Evolutionary conservation across 106 monocot species (phyloP).

Genomic region (Allium sativum): DNA sequence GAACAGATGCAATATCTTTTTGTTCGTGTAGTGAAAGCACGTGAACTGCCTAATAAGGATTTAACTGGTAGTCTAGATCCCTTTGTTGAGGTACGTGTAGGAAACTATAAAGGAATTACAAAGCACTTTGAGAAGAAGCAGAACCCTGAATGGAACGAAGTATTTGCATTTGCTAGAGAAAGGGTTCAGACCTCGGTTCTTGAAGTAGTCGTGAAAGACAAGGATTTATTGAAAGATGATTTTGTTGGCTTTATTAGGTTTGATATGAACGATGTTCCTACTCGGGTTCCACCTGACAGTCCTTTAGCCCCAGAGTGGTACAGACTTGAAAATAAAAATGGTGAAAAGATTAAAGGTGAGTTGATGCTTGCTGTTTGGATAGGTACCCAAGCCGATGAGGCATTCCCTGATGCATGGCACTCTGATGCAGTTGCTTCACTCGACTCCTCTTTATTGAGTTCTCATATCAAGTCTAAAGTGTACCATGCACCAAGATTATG

Average conservation of each 20-base stretch:
- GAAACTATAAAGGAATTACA: conserved; percentile 45
- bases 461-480: conserved; percentile 26
- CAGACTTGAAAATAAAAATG: conserved; percentile 19
- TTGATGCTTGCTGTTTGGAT: conserved; percentile 54
- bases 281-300: conserved; percentile 17
- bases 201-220: conserved; percentile 47
- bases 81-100: conserved; percentile 47
- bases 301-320: conserved; percentile 27
- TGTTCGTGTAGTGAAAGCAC: conserved; percentile 46
- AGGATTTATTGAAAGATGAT: conserved; percentile 42
- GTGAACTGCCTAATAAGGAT: conserved; percentile 31
- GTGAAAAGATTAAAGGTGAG: conserved; percentile 35
- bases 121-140: conserved; percentile 35
- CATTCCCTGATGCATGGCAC: conserved; percentile 41
- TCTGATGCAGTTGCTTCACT: conserved; percentile 22
- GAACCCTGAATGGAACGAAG: conserved; percentile 51
- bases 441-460: conserved; percentile 13
- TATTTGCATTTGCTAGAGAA: conserved; percentile 52
- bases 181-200: conserved; percentile 25
- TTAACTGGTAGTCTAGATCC: conserved; percentile 41
- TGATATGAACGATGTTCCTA: conserved; percentile 34
- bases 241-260: conserved; percentile 32
- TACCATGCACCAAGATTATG: conserved; percentile 31
- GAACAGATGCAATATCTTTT: conserved; percentile 52
- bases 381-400: conserved; percentile 30